Evolutionary conservation across 257 asterid genomes (phyloP), one percentile per base, ranked within the genome.

Genomic region (Fraxinus cuspidata): DNA sequence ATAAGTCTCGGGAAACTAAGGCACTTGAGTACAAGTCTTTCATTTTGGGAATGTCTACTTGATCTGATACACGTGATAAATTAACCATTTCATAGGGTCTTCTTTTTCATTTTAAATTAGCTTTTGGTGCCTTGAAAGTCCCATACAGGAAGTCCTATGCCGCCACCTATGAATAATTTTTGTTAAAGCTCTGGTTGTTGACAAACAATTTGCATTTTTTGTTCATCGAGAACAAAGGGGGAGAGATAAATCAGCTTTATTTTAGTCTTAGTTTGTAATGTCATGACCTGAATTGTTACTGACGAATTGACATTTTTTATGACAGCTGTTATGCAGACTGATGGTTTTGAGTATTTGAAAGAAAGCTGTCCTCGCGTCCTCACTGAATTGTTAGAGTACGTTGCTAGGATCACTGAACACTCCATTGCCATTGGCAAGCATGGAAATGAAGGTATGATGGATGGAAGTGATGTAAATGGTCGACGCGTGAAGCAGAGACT

Each of bases 281-380:
- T 63, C 34, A 11, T 27, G 35, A 23, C 19, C 3, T 12, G 69
- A 27, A 27, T 63, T 25, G 27, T 68, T 44, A 34, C 81, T 82
- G 2, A 80, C 34, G 7, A 9, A n/a, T 71, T 28, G 66, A 58
- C 13, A 60, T 70, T 74, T 73, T 38, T 75, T 75, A 27, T 82
- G 90, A 63, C 96, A 95, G 99, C 99, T 77, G 99, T 95, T 31
- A 93, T 95, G 99, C 97, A 96, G 84, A 91, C 98, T 0, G 97
- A 96, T 35, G 98, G 98, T 23, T 96, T 93, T 53, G 97, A 89
- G 37, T 93, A 96, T 88, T 81, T 96, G 74, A 92, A 88, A 86
- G 96, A 92, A 86, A 96, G 99, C 84, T 96, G 99, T 71, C 97
- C 98, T 16, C 63, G 64, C n/a, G 93, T 96, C 74, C 89, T 96